Percentiles rank a stretch among this genome's conserved stretches.
phyloP scores from a whole-genome alignment of 176 grass and related monocot genomes.

The Areca catechu region DNA sequence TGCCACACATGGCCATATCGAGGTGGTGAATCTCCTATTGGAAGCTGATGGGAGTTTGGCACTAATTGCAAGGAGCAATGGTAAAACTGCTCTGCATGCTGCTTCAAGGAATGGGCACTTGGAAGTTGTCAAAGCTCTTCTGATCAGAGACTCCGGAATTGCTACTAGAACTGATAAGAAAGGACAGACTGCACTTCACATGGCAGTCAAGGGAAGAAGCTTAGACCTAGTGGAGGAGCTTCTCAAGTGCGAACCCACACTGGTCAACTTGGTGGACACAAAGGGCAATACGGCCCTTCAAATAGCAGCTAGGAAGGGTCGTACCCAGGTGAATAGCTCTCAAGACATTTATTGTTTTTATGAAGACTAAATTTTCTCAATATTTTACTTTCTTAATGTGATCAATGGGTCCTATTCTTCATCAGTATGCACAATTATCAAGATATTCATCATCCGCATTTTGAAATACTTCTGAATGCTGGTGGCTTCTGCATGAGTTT shows the following conservation, averaged over 20 bases:
- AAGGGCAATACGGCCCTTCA: constrained; percentile 92
- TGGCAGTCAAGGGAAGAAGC: constrained; percentile 78
- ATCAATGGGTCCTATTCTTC: no score
- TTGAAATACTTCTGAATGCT: no score
- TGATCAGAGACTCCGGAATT: constrained; percentile 50
- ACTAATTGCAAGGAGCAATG: constrained; percentile 91
- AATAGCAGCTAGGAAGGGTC: constrained; percentile 72
- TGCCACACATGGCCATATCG: constrained; percentile 79
- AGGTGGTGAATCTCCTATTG: constrained; percentile 65
- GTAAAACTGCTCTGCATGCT: constrained; percentile 85
- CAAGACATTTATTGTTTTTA: no score
- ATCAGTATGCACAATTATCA: no score
- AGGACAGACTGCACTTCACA: constrained; percentile 90
- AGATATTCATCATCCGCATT: no score
- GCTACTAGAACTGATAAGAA: constrained; percentile 77
- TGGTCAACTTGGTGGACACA: constrained; percentile 51
- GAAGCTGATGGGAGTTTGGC: constrained; percentile 57
- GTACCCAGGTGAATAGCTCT: constrained; percentile 23
- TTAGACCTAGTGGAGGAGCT: constrained; percentile 54
- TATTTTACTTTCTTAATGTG: no score
- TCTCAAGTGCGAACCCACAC: constrained; percentile 38
- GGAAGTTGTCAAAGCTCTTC: constrained; percentile 64
- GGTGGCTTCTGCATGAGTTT: no score
- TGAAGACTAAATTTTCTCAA: no score
- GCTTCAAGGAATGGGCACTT: constrained; percentile 81